Conservation (phyloP, 805 yeast species). For the Candida arabinofermentans region DNA sequence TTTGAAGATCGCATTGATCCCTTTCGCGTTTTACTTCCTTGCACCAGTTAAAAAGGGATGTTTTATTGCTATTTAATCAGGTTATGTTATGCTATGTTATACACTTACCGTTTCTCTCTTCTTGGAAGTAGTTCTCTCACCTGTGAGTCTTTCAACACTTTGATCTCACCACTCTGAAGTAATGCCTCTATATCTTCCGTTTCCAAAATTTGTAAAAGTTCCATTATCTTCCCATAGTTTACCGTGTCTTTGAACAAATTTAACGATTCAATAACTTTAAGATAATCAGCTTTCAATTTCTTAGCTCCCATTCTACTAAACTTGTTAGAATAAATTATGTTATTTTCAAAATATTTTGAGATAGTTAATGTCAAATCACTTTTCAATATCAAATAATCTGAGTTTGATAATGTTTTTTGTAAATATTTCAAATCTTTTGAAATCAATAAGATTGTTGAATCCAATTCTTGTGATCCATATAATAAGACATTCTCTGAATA, state of each 20-base stretch:
- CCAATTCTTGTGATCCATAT: conserved; percentile 23
- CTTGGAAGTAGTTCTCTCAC: conserved; percentile 13
- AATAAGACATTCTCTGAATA: too few relatives aligned
- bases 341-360: conserved; percentile 34
- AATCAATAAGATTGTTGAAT: conserved; percentile 23
- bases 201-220: conserved; percentile 14
- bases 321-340: conserved; percentile 34
- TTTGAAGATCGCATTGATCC: too few relatives aligned
- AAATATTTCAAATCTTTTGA: conserved; percentile 28
- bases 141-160: conserved; percentile 9
- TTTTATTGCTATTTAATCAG: neutral
- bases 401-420: conserved; percentile 25
- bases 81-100: neutral
- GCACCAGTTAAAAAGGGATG: too few relatives aligned
- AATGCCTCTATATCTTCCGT: neutral
- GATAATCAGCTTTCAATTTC: conserved; percentile 32
- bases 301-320: conserved; percentile 34
- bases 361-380: conserved; percentile 25
- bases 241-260: conserved; percentile 18
- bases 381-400: conserved; percentile 28
- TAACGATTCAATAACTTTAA: conserved; percentile 27
- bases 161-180: neutral
- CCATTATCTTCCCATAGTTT: conserved; percentile 18
- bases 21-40: too few relatives aligned
- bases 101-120: neutral